Conservation (phyloP, 345 rosid genomes). For the Corchorus olitorius region DNA sequence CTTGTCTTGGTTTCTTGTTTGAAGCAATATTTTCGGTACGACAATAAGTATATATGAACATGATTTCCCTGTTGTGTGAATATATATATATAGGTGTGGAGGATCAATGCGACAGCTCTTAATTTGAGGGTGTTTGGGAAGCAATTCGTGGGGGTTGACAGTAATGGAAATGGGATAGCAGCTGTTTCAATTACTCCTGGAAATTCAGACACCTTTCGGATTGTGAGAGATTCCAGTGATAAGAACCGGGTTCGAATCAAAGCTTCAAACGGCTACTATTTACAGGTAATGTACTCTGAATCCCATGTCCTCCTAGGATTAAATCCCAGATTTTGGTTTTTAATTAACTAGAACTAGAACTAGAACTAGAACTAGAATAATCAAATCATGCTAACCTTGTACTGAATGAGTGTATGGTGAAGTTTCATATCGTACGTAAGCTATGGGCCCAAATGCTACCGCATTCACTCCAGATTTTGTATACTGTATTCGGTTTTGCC, state of each 20-base stretch:
- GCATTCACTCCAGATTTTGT: no score
- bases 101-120: constrained; percentile 47
- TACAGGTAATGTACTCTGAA: no score
- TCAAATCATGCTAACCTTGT: background rate
- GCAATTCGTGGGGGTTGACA: constrained; percentile 47
- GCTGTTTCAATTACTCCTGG: constrained; percentile 36
- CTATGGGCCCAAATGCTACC: no score
- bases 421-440: background rate
- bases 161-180: constrained; percentile 38
- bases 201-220: constrained; percentile 42
- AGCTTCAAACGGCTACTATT: constrained; percentile 53
- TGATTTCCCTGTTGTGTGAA: no score
- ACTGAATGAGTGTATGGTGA: background rate
- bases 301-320: background rate
- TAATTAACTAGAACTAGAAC: background rate
- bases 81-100: constrained; percentile 46
- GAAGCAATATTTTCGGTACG: no score
- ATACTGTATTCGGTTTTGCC: no score
- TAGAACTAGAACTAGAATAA: no score
- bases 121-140: constrained; percentile 51
- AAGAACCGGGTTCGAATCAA: constrained; percentile 46
- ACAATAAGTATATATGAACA: no score
- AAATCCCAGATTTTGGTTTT: background rate
- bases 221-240: constrained; percentile 34
- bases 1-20: background rate